Base-by-base conservation (phyloP, 805 yeast genomes). In the Sugiyamaella mastotermitis region DNA sequence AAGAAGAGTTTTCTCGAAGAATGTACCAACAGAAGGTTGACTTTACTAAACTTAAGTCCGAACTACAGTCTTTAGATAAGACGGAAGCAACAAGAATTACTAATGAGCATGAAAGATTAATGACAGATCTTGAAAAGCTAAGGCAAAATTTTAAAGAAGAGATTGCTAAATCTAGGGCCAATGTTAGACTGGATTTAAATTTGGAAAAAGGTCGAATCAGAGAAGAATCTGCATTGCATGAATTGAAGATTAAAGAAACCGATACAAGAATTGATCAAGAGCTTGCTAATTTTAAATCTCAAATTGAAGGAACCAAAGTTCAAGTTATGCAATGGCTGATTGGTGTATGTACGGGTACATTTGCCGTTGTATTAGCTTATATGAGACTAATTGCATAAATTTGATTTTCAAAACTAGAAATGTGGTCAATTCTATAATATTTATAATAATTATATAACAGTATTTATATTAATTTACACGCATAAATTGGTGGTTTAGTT, bases 281-380 rank as follows among this genome's bases (percentile, higher is more conserved):
- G 54, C 81, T 92, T 19, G 81, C 90, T 27, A 90, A 92, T 57
- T 84, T 92, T 76, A 88, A 84, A 61, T 84, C 88, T 70, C 96
- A 90, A 62, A 87, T 92, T 49, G 95, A 92, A 55, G 78, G 85
- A 31, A 95, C 90, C 22, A 92, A 92, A 65, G 85, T 95, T 1
- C 97, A 92, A 59, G 97, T 92, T 35, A 76, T 87, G 80, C 98
- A 92, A 63, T 92, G 98, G 98, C 72, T 92, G 47, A 86, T 92
- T 52, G 97, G 97, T 69, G 97, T 92, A 14, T 84, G 95, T 56
- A 88, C 97, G 1, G 98, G 97, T 82, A 84, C 97, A 1, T 85
- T 90, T 63, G 97, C 97, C 10, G 70, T 92, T 42, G 83, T 92
- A 36, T 65, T 90, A 51, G 97, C 97, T 1, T 92, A 92, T 58